Evolutionary conservation across 1,139 yeast genomes (phyloP).

Genomic region (Saccharomycopsis phalli): DNA sequence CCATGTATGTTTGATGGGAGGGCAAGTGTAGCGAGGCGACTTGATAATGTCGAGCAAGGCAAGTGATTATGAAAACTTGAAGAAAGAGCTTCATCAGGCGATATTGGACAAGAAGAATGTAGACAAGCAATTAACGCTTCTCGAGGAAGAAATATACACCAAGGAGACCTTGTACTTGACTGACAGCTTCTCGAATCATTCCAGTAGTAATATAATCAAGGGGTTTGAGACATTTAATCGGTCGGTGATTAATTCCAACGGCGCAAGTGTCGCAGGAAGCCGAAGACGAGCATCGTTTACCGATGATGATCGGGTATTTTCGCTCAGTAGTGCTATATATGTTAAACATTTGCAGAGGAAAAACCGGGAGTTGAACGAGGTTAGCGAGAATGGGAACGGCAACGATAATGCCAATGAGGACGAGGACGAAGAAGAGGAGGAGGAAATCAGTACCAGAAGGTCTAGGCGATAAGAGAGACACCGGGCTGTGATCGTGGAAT

Average conservation of each 20-base stretch:
- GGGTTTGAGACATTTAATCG: conserved; percentile 84
- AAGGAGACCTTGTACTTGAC: conserved; percentile 73
- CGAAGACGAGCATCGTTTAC: conserved; percentile 48
- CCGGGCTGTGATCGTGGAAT: too few species aligned
- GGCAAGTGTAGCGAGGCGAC: not conserved
- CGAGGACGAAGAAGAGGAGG: conserved; percentile 16
- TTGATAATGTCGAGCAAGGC: not conserved
- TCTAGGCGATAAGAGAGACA: not conserved
- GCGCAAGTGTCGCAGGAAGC: not conserved
- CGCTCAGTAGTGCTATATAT: conserved; percentile 68
- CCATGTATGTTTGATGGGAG: not conserved
- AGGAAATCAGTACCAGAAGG: not conserved
- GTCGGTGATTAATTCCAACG: conserved; percentile 22
- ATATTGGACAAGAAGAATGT: conserved; percentile 55
- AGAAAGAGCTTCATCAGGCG: conserved; percentile 58
- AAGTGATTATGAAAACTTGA: conserved; percentile 57
- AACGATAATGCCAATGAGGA: conserved; percentile 9
- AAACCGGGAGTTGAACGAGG: conserved; percentile 21
- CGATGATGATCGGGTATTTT: conserved; percentile 81
- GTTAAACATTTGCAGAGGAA: conserved; percentile 49
- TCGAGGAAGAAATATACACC: conserved; percentile 79
- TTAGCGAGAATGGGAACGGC: conserved; percentile 20
- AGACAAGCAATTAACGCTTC: conserved; percentile 48
- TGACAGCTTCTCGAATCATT: conserved; percentile 35
- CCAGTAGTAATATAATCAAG: conserved; percentile 73